Evolutionary conservation across 176 grass and related monocot genomes (phyloP).

Genomic region (Tuctoria greenei): DNA sequence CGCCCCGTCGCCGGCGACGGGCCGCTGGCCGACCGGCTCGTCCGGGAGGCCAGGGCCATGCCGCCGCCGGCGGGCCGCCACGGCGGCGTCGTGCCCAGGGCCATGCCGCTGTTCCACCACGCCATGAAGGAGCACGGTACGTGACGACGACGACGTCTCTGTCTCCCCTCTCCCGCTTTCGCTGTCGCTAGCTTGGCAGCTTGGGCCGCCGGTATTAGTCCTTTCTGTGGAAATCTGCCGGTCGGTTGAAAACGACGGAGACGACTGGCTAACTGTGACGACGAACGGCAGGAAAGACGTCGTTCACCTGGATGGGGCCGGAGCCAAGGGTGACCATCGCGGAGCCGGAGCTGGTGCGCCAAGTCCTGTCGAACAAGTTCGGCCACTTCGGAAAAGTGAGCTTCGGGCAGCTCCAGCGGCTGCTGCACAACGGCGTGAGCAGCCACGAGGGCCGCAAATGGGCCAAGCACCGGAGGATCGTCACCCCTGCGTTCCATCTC

Average conservation of each 20-base stretch:
- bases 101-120: constrained; percentile 26
- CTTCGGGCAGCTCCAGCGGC: background rate
- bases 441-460: constrained; percentile 45
- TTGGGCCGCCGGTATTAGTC: no score
- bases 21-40: constrained; percentile 13
- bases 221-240: background rate
- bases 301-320: constrained; percentile 37
- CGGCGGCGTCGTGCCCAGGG: constrained; percentile 33
- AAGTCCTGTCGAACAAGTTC: constrained; percentile 47
- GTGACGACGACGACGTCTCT: no score
- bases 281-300: constrained; percentile 36
- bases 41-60: constrained; percentile 26
- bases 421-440: constrained; percentile 12
- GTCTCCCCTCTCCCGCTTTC: background rate
- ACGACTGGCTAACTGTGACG: background rate
- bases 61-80: constrained; percentile 30
- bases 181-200: no score
- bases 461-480: constrained; percentile 48
- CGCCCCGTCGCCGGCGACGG: constrained; percentile 33
- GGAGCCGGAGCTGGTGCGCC: constrained; percentile 36
- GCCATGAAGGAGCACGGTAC: constrained; percentile 41
- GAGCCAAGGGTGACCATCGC: constrained; percentile 26
- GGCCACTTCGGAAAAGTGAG: constrained; percentile 21
- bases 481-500: constrained; percentile 56
- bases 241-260: background rate